phyloP scores from a whole-genome alignment of 495 filamentous ascomycete genomes.

The Usnea hakonensis region DNA sequence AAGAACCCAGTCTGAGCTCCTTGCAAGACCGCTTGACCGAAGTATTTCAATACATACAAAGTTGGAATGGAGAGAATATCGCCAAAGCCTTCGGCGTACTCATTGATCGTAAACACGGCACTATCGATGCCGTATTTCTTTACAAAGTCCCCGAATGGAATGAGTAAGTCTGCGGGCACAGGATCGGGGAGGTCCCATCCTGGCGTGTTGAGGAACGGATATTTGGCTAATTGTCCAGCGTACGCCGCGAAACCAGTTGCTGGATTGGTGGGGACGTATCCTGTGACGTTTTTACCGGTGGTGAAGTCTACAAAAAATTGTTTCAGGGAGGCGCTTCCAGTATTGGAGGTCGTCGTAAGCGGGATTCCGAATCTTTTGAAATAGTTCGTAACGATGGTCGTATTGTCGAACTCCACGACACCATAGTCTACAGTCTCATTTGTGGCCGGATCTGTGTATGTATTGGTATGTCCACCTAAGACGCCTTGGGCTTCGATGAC shows the following conservation, averaged over 20 bases:
- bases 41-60: constrained; percentile 36
- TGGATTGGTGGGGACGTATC: constrained; percentile 11
- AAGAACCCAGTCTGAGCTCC: not conserved
- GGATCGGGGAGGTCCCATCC: constrained; percentile 1
- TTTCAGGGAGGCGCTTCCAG: constrained; percentile 11
- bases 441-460: constrained; percentile 15
- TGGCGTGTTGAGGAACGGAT: constrained; percentile 3
- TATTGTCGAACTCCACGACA: constrained; percentile 7
- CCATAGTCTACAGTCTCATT: constrained; percentile 9
- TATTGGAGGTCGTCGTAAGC: constrained; percentile 20
- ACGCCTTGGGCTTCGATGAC: constrained; percentile 36
- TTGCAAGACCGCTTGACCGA: constrained; percentile 32
- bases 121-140: constrained; percentile 38
- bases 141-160: constrained; percentile 39
- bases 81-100: constrained; percentile 32
- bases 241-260: not conserved
- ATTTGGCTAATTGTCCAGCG: constrained; percentile 2
- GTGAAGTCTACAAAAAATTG: constrained; percentile 36
- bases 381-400: constrained; percentile 24
- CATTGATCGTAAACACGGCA: constrained; percentile 27
- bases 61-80: constrained; percentile 35
- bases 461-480: constrained; percentile 30
- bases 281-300: constrained; percentile 29
- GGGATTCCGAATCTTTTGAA: constrained; percentile 38
- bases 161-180: constrained; percentile 39